Evolutionary conservation across 768 basidiomycete species (phyloP).

Genomic region (Serendipita sp.): DNA sequence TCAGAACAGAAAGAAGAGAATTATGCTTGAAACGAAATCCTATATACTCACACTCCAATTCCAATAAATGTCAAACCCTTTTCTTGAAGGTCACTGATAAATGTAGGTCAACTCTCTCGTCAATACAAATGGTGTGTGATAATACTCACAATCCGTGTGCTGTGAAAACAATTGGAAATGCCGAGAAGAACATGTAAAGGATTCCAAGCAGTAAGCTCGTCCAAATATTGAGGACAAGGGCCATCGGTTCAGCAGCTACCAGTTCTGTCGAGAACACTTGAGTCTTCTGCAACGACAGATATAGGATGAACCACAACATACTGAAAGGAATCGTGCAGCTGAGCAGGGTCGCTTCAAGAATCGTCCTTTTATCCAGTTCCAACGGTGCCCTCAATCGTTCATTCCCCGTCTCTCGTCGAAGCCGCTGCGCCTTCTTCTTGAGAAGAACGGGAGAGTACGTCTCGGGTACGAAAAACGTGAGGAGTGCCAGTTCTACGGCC

Average conservation of each 20-base stretch:
- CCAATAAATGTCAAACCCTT: conserved; percentile 21
- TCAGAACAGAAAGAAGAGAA: neutral
- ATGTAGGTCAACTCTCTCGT: neutral
- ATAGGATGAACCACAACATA: conserved; percentile 22
- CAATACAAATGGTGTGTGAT: neutral
- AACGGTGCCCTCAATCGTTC: conserved; percentile 39
- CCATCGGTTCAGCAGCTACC: conserved; percentile 57
- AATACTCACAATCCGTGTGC: conserved; percentile 21
- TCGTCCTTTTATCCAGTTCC: conserved; percentile 33
- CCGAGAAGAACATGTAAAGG: conserved; percentile 28
- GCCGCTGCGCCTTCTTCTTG: conserved; percentile 40
- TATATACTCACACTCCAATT: conserved; percentile 14
- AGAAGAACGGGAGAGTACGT: conserved; percentile 46
- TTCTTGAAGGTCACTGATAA: conserved; percentile 14
- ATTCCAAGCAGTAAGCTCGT: conserved; percentile 30
- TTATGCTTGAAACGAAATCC: conserved; percentile 13
- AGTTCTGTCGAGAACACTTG: conserved; percentile 29
- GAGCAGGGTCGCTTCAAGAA: conserved; percentile 33
- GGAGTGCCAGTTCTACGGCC: conserved; percentile 32
- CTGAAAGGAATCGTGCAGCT: conserved; percentile 62
- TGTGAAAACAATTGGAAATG: conserved; percentile 19
- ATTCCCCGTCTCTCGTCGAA: conserved; percentile 43
- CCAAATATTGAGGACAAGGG: conserved; percentile 56
- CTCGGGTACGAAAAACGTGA: conserved; percentile 54
- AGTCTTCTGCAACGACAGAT: neutral